Conservation (phyloP, 208 protist species). For the Phytomonas francai region DNA sequence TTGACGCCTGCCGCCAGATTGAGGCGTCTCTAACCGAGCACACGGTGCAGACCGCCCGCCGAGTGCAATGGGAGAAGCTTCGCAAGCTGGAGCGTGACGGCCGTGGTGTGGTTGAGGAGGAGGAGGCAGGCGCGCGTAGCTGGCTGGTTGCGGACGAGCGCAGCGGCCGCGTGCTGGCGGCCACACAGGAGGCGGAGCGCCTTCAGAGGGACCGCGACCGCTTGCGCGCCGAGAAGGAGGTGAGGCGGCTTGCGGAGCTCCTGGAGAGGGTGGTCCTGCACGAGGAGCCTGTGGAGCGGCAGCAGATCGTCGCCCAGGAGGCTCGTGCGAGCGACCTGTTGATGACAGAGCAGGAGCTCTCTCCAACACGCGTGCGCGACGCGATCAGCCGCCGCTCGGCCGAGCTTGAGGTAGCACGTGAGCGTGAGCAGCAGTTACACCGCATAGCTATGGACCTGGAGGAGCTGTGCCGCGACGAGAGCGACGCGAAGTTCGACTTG, state of each 20-base stretch:
- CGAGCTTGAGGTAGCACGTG: conserved; percentile 9
- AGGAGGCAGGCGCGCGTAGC: conserved; percentile 17
- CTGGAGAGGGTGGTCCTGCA: conserved; percentile 4
- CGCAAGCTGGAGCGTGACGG: conserved; percentile 5
- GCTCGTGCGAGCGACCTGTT: conserved; percentile 10
- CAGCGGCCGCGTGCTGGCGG: conserved; percentile 19
- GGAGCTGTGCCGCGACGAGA: conserved; percentile 6
- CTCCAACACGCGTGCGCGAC: conserved; percentile 5
- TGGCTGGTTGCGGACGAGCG: conserved; percentile 19
- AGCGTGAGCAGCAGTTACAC: conserved; percentile 12
- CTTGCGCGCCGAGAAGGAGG: conserved; percentile 8
- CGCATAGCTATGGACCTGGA: conserved; percentile 1
- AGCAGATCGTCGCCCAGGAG: conserved; percentile 16
- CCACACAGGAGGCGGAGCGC: conserved; percentile 23
- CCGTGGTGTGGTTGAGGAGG: conserved; percentile 2
- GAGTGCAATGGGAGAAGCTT: not conserved
- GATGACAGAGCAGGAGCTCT: conserved; percentile 13
- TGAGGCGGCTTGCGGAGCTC: not conserved
- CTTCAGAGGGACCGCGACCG: conserved; percentile 26
- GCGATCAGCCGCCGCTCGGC: conserved; percentile 8
- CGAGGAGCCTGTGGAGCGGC: conserved; percentile 9
- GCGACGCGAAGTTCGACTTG: not conserved
- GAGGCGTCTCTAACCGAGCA: not conserved
- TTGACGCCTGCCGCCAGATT: conserved; percentile 8
- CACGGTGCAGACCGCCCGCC: not conserved